These are phyloP conservation scores for Exophiala sideris DNA, from an alignment of 2,329 filamentous ascomycete species.

Conservation along the genomic window DNA sequence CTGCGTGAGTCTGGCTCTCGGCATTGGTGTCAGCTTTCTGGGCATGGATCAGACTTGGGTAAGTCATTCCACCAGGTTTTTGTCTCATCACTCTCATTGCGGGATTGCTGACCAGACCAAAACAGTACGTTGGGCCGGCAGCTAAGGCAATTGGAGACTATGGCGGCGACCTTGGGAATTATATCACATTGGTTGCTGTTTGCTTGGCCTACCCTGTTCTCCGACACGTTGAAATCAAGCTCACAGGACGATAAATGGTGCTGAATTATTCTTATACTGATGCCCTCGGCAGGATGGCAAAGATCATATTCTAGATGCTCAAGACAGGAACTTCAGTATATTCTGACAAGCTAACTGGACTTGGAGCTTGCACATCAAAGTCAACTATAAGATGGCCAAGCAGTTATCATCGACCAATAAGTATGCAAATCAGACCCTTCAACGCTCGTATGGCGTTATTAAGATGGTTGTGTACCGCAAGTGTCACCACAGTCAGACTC, in stretches of 20 bases:
- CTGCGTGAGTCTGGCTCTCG: conserved; percentile 12
- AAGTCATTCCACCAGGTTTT: not conserved
- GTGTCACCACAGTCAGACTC: too few relatives aligned
- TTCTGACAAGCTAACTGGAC: too few relatives aligned
- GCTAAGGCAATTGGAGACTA: conserved; percentile 15
- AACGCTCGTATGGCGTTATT: too few relatives aligned
- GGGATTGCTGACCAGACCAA: not conserved
- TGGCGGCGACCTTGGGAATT: conserved; percentile 21
- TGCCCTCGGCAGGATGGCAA: not conserved
- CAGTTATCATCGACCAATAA: too few relatives aligned
- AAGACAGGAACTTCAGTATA: too few relatives aligned
- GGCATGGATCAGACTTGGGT: conserved; percentile 28
- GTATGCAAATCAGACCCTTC: too few relatives aligned
- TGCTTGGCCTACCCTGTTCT: conserved; percentile 12
- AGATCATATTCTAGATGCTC: not conserved
- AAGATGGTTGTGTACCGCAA: too few relatives aligned
- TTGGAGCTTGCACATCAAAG: too few relatives aligned
- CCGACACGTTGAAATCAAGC: conserved; percentile 15
- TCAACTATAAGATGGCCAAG: too few relatives aligned
- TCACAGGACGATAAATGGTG: conserved; percentile 2
- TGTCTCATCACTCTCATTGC: not conserved
- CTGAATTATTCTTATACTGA: not conserved
- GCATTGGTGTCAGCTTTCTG: conserved; percentile 14
- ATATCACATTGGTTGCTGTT: conserved; percentile 15
- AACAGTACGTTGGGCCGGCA: conserved; percentile 13